Evolutionary conservation across 2,329 filamentous ascomycete genomes (phyloP).

Genomic region (Trichoderma arundinaceum): DNA sequence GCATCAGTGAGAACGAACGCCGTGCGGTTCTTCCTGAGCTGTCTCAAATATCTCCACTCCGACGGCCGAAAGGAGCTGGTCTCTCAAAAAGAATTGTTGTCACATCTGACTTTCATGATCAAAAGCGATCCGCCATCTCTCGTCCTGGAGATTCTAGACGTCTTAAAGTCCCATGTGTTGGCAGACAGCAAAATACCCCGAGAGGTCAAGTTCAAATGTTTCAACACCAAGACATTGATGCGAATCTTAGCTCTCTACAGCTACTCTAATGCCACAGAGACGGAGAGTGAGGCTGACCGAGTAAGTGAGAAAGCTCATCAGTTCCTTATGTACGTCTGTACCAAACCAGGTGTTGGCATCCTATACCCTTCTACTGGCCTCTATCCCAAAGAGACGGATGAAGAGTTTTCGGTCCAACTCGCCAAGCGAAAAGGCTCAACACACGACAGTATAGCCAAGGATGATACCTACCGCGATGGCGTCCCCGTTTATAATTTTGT

Average conservation of each 20-base stretch:
- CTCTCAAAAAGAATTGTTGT: conserved; percentile 78
- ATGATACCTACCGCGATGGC: conserved; percentile 68
- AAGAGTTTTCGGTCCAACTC: conserved; percentile 42
- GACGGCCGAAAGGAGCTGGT: conserved; percentile 83
- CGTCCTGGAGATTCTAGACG: conserved; percentile 74
- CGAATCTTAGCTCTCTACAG: conserved; percentile 75
- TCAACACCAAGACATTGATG: conserved; percentile 75
- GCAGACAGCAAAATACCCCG: conserved; percentile 75
- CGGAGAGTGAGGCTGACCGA: conserved; percentile 50
- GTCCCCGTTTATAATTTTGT: conserved; percentile 80
- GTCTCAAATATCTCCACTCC: conserved; percentile 77
- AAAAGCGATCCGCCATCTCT: conserved; percentile 77
- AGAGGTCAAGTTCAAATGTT: conserved; percentile 73
- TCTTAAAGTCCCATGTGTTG: conserved; percentile 72
- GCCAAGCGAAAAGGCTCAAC: conserved; percentile 43
- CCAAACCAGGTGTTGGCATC: conserved; percentile 72
- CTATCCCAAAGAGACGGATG: conserved; percentile 75
- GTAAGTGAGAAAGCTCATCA: conserved; percentile 74
- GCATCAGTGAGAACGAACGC: conserved; percentile 85
- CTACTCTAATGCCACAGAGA: conserved; percentile 55
- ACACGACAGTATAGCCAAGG: conserved; percentile 69
- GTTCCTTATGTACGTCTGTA: conserved; percentile 78
- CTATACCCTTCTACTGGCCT: conserved; percentile 79
- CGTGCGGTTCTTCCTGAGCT: conserved; percentile 77
- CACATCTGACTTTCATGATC: conserved; percentile 79